phyloP scores from a whole-genome alignment of 371 early-diverging fungal species.

The Mucor saturninus region DNA sequence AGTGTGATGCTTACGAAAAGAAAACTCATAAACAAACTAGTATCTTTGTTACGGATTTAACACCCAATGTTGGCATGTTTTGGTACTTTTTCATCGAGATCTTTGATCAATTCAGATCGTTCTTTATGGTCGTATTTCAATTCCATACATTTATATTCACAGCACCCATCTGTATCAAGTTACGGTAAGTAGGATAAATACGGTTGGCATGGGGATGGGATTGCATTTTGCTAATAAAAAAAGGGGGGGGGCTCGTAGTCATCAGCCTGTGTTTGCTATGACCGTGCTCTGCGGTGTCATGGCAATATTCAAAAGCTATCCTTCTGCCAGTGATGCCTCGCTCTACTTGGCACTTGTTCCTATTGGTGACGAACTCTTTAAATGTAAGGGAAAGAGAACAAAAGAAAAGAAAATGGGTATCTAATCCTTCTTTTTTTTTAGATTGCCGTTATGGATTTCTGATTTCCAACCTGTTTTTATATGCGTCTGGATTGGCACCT shows the following conservation, averaged over 20 bases:
- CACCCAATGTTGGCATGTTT: conserved; percentile 94
- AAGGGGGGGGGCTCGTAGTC: conserved; percentile 34
- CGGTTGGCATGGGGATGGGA: too few relatives aligned
- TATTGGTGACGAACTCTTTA: conserved; percentile 80
- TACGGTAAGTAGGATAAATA: conserved; percentile 53
- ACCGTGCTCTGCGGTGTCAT: conserved; percentile 73
- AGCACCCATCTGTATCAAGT: conserved; percentile 77
- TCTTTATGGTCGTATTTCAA: conserved; percentile 93
- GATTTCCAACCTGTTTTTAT: conserved; percentile 68
- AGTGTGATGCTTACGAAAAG: not conserved
- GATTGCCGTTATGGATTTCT: conserved; percentile 74
- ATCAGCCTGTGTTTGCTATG: conserved; percentile 80
- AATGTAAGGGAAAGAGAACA: conserved; percentile 64
- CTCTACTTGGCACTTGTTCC: conserved; percentile 83
- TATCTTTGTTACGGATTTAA: conserved; percentile 76
- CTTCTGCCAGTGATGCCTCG: conserved; percentile 83
- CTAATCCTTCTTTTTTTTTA: conserved; percentile 24
- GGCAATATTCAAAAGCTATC: conserved; percentile 91
- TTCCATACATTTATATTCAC: conserved; percentile 84
- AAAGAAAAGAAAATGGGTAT: not conserved
- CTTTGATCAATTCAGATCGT: conserved; percentile 94
- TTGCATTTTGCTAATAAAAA: not conserved
- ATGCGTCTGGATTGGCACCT: conserved; percentile 81
- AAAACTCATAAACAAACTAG: conserved; percentile 15
- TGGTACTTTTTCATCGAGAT: conserved; percentile 99